These are phyloP conservation scores for Saururus chinensis DNA, from an alignment of 164 flowering plant genomes.

Conservation along the genomic window DNA sequence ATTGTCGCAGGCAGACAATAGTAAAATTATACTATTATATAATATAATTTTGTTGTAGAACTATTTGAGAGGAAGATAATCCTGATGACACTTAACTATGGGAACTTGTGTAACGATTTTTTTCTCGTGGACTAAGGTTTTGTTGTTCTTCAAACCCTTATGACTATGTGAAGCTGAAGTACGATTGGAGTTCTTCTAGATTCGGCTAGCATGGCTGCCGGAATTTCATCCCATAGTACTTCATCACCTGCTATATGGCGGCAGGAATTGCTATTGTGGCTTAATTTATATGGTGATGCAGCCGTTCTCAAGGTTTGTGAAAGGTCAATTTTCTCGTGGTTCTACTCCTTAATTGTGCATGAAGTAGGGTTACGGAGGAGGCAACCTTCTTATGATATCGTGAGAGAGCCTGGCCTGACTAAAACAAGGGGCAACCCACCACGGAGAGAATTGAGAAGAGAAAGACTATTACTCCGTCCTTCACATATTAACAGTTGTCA, in stretches of 20 bases:
- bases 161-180: constrained; percentile 77
- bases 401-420: constrained; percentile 15
- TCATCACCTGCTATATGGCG: constrained; percentile 87
- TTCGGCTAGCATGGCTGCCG: constrained; percentile 90
- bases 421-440: too few species aligned
- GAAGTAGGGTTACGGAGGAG: constrained; percentile 49
- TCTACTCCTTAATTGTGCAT: constrained; percentile 49
- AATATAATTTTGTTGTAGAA: too few species aligned
- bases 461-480: too few species aligned
- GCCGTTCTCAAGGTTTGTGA: constrained; percentile 61
- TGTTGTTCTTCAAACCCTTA: constrained; percentile 68
- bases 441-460: too few species aligned
- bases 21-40: too few species aligned
- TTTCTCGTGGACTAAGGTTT: constrained; percentile 92
- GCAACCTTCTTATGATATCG: constrained; percentile 25
- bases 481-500: too few species aligned
- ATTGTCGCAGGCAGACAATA: too few species aligned
- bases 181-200: constrained; percentile 79
- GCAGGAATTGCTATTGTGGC: constrained; percentile 40
- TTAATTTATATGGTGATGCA: constrained; percentile 55
- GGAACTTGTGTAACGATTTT: constrained; percentile 72
- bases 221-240: constrained; percentile 57
- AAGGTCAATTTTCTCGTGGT: constrained; percentile 11
- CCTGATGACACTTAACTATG: constrained; percentile 66
- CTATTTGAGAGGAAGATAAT: constrained; percentile 40